Base-by-base conservation (phyloP, 1,139 yeast genomes). In the Pichia sp. region DNA sequence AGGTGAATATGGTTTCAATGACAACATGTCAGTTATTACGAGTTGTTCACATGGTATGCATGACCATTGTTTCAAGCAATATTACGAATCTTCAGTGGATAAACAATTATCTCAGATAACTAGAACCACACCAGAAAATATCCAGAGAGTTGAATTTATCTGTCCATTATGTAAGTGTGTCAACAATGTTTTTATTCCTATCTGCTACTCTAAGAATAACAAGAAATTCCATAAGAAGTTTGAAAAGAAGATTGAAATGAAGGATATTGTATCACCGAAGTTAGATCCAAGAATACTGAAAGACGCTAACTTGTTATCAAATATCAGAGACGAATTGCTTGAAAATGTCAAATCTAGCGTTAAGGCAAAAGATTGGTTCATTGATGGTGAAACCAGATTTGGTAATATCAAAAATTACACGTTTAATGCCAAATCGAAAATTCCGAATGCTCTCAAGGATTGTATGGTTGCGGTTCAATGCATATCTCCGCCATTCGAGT, bases 11-110 rank as follows among this genome's bases (percentile, higher is more conserved):
- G 66, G 67, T 6, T 62, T 68, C 22, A 69, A 71, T 39, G 73
- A 74, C 36, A 72, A 68, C 42, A 75, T 75, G 45, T 69, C 83
- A 8, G 81, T 86, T 1, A 72, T 90, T 6, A 81, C 84, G 57
- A 83, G 96, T 45, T 93, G 99, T 69, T 96, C 97, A 0, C 99
- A 93, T 67, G 95, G 96, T 1, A 85, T 93, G 82, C 99, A 93
- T 65, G 81, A 78, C 54, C 75, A 78, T 32, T 93, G 99, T 61
- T 86, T 84, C 57, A 64, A 78, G 47, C 81, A 82, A 51, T 87
- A 81, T 60, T 68, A 81, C 59, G 71, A 72, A 43, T 73, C 79
- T 18, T 73, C 76, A 40, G 70, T 78, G 46, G 67, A 72, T 14
- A 75, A 84, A 28, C 86, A 79, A 32, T 48, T 60, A 58, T 76